Evolutionary conservation across 1,284 basidiomycete species (phyloP).

Genomic region (Ustilago crameri): DNA sequence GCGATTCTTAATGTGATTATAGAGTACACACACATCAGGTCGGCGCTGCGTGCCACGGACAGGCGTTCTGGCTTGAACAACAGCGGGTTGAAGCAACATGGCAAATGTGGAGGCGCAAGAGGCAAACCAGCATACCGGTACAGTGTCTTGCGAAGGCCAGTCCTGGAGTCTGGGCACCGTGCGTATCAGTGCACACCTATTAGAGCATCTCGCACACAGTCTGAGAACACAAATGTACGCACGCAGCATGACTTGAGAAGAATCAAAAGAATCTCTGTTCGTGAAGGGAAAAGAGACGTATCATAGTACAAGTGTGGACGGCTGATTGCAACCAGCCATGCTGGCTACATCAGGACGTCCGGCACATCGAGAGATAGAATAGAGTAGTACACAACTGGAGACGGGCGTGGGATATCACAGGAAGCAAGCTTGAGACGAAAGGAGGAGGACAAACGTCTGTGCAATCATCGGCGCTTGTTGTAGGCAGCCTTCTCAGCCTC

Average conservation of each 20-base stretch:
- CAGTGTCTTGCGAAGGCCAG: too few relatives aligned
- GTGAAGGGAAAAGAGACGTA: constrained; percentile 8
- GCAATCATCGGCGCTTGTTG: constrained; percentile 50
- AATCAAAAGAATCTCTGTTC: neutral
- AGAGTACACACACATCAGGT: too few relatives aligned
- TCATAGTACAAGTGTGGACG: constrained; percentile 45
- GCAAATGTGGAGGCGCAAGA: too few relatives aligned
- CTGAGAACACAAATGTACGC: neutral
- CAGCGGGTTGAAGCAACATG: too few relatives aligned
- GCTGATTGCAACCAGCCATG: neutral
- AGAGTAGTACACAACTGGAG: neutral
- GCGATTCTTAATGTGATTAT: neutral
- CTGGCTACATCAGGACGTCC: constrained; percentile 18
- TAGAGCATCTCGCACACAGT: too few relatives aligned
- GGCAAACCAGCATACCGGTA: too few relatives aligned
- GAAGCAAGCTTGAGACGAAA: neutral
- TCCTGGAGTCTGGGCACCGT: too few relatives aligned
- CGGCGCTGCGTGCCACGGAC: too few relatives aligned
- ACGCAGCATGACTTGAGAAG: constrained; percentile 16
- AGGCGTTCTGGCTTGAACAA: too few relatives aligned
- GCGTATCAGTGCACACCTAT: too few relatives aligned
- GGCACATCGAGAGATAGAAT: constrained; percentile 16
- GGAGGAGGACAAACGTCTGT: neutral
- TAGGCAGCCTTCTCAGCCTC: constrained; percentile 83
- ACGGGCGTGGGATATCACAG: constrained; percentile 19